Evolutionary conservation across 352 stramenopile genomes (phyloP).

Genomic region (Globisporangium solare): DNA sequence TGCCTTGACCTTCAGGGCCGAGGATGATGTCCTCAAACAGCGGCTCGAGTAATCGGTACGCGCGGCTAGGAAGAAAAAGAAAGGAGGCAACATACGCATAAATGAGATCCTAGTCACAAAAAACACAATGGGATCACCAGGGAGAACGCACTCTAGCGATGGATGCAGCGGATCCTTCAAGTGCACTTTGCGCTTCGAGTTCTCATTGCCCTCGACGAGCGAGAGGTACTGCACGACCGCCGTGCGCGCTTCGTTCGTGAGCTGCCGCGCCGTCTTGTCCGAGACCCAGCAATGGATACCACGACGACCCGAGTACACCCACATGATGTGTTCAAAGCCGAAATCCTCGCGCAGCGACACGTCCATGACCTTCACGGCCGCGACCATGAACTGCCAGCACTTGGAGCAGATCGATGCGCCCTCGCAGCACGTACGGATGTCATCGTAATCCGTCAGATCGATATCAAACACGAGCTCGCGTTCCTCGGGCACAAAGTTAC

Average conservation of each 20-base stretch:
- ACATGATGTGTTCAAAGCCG: slow-evolving; percentile 97
- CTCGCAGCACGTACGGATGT: slow-evolving; percentile 95
- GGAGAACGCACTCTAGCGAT: slow-evolving; percentile 73
- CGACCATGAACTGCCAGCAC: slow-evolving; percentile 98
- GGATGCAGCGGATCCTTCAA: slow-evolving; percentile 92
- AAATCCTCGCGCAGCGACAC: slow-evolving; percentile 93
- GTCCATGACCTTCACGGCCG: slow-evolving; percentile 95
- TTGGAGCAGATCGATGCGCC: slow-evolving; percentile 88
- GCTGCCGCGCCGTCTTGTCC: slow-evolving; percentile 89
- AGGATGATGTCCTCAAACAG: slow-evolving; percentile 92
- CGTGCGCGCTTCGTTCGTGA: slow-evolving; percentile 96
- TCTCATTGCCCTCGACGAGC: slow-evolving; percentile 90
- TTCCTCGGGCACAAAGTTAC: slow-evolving; percentile 90
- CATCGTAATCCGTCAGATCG: slow-evolving; percentile 99
- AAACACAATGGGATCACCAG: background rate
- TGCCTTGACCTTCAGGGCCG: slow-evolving; percentile 86
- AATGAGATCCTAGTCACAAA: background rate
- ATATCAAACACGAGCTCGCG: slow-evolving; percentile 99
- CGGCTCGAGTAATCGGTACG: slow-evolving; percentile 92
- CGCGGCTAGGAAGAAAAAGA: slow-evolving; percentile 47
- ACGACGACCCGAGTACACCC: slow-evolving; percentile 98
- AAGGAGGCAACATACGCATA: background rate
- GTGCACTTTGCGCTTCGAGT: slow-evolving; percentile 87
- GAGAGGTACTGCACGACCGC: slow-evolving; percentile 97
- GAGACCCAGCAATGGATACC: slow-evolving; percentile 99